Percentiles rank a stretch among this genome's conserved stretches.
Conservation (phyloP, 176 grass and related monocot species). For the Hsuehochloa calcarea region DNA sequence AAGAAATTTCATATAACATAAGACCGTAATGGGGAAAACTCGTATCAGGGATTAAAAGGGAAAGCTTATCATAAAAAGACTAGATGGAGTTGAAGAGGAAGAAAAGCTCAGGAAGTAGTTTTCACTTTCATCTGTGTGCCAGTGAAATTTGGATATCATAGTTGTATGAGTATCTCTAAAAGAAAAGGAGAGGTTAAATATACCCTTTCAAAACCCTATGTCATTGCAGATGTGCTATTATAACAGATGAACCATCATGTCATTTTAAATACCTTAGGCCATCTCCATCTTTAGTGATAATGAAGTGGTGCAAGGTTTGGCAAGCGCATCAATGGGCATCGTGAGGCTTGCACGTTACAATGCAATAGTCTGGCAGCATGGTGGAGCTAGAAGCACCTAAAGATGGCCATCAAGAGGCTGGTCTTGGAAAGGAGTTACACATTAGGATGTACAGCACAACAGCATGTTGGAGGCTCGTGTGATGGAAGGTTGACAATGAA, state of each 20-base stretch:
- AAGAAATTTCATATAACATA: not conserved
- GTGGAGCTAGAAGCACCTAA: constrained; percentile 7
- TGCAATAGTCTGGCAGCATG: not conserved
- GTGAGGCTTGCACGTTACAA: not conserved
- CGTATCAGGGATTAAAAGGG: not conserved
- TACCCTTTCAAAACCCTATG: constrained; percentile 2
- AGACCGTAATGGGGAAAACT: not conserved
- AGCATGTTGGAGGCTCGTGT: constrained; percentile 13
- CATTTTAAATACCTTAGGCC: not conserved
- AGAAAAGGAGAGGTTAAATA: not conserved
- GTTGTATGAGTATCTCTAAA: not conserved
- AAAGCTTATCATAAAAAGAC: not conserved
- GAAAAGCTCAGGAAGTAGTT: not conserved
- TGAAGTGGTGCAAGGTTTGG: not conserved
- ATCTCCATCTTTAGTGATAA: not conserved
- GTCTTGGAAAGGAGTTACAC: not conserved
- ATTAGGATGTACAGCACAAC: not conserved
- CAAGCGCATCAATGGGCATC: not conserved
- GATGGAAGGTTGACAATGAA: not conserved
- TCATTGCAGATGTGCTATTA: not conserved
- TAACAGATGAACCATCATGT: not conserved
- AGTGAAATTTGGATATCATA: not conserved
- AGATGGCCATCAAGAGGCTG: not conserved
- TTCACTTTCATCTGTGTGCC: not conserved
- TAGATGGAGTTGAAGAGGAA: not conserved